phyloP scores from a whole-genome alignment of 176 grass and related monocot species.

The Lolium rigidum region DNA sequence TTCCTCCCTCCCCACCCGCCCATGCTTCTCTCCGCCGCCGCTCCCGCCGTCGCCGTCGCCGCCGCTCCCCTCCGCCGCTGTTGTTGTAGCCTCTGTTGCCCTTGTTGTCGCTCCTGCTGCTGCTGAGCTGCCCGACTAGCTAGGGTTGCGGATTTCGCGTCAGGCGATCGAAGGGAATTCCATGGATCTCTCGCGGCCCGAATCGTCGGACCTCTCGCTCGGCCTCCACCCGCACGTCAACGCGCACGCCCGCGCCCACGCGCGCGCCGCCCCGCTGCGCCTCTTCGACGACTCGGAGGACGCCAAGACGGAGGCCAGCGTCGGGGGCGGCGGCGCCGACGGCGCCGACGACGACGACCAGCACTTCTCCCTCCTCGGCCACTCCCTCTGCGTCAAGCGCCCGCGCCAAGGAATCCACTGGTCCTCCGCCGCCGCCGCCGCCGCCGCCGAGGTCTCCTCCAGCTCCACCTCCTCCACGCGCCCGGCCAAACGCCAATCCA shows the following conservation, averaged over 20 bases:
- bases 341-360: conserved; percentile 54
- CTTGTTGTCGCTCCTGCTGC: neutral
- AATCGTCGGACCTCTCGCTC: conserved; percentile 81
- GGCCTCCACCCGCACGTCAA: conserved; percentile 58
- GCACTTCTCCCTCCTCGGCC: conserved; percentile 74
- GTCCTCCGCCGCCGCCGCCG: too few species aligned
- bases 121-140: neutral
- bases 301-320: conserved; percentile 36
- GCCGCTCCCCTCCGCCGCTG: neutral
- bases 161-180: neutral
- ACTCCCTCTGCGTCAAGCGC: conserved; percentile 89
- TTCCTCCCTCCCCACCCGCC: neutral
- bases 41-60: conserved; percentile 13
- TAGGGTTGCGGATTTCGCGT: conserved; percentile 43
- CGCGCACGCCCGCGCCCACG: conserved; percentile 35
- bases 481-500: conserved; percentile 53
- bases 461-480: conserved; percentile 64
- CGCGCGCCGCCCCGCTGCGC: conserved; percentile 41
- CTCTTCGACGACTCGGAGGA: conserved; percentile 59
- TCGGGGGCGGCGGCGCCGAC: conserved; percentile 16
- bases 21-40: conserved; percentile 42
- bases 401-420: conserved; percentile 53
- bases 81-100: neutral
- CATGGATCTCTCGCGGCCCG: conserved; percentile 72
- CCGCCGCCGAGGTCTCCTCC: conserved; percentile 62